Evolutionary conservation across 2,329 filamentous ascomycete species (phyloP).

Genomic region (Fusarium nodosum): DNA sequence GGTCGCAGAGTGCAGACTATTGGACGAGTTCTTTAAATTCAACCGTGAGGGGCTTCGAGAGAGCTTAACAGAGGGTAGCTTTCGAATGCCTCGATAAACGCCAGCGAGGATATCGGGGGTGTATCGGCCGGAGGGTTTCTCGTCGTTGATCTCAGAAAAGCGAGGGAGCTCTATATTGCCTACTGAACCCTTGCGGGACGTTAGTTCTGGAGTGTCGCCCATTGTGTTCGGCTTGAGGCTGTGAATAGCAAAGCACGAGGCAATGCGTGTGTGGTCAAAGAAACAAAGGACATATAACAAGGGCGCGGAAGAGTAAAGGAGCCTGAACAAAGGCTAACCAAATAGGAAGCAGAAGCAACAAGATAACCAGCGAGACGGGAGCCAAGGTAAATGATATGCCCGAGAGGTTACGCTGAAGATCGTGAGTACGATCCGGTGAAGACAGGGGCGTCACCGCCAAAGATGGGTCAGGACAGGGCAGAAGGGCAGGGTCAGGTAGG

Average conservation of each 20-base stretch:
- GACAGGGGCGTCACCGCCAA: conserved; percentile 47
- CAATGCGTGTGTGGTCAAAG: conserved; percentile 14
- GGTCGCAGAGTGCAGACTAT: conserved; percentile 35
- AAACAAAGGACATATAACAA: conserved; percentile 14
- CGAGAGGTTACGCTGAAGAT: conserved; percentile 46
- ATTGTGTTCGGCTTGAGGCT: conserved; percentile 41
- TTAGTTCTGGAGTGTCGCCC: conserved; percentile 52
- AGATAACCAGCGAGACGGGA: conserved; percentile 25
- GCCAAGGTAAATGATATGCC: conserved; percentile 35
- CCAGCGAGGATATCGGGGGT: conserved; percentile 64
- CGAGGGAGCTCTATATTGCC: conserved; percentile 53
- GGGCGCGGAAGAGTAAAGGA: conserved; percentile 20
- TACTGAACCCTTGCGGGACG: conserved; percentile 50
- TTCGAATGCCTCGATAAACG: conserved; percentile 66
- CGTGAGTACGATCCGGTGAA: conserved; percentile 47
- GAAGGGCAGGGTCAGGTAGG: conserved; percentile 20
- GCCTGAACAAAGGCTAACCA: conserved; percentile 37
- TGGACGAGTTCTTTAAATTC: conserved; percentile 52
- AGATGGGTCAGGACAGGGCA: conserved; percentile 46
- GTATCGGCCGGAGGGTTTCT: conserved; percentile 53
- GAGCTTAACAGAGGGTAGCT: conserved; percentile 60
- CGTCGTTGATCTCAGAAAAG: conserved; percentile 62
- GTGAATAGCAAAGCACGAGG: conserved; percentile 36
- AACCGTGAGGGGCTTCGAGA: conserved; percentile 61
- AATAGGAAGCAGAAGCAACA: conserved; percentile 30